phyloP scores from a whole-genome alignment of 805 yeast species.

The Wickerhamomyces bisporus region DNA sequence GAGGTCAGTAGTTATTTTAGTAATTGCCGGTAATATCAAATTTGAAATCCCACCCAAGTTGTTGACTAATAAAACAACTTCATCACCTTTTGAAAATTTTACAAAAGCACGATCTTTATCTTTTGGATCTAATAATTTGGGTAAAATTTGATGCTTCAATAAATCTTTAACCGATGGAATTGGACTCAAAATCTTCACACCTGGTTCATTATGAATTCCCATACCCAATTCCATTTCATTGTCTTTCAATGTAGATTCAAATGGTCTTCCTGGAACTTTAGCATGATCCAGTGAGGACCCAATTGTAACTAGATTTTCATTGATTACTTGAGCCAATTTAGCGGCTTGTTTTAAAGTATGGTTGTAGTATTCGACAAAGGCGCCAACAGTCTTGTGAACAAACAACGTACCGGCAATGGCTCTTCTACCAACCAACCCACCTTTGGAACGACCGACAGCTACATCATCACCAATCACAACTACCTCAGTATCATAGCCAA shows the following conservation, averaged over 20 bases:
- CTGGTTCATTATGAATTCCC: constrained; percentile 96
- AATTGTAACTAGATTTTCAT: constrained; percentile 69
- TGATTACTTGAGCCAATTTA: constrained; percentile 54
- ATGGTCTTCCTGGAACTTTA: constrained; percentile 77
- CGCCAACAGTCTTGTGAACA: constrained; percentile 83
- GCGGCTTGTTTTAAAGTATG: constrained; percentile 49
- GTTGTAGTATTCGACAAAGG: constrained; percentile 45
- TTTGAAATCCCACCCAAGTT: constrained; percentile 88
- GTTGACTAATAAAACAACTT: constrained; percentile 67
- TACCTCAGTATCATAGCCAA: constrained; percentile 67
- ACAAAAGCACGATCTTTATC: constrained; percentile 84
- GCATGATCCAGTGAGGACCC: constrained; percentile 90
- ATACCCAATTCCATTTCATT: constrained; percentile 85
- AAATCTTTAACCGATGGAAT: constrained; percentile 69
- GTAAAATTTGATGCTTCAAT: constrained; percentile 49
- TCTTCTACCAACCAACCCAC: constrained; percentile 89
- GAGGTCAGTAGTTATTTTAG: constrained; percentile 49
- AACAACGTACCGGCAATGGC: constrained; percentile 89
- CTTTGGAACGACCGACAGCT: constrained; percentile 86
- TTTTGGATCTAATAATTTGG: constrained; percentile 51
- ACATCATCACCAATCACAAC: constrained; percentile 88
- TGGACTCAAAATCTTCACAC: constrained; percentile 47
- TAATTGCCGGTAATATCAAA: constrained; percentile 70
- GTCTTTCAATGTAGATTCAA: constrained; percentile 45
- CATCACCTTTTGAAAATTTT: constrained; percentile 57